Percentiles rank a stretch among this genome's conserved stretches.
These are phyloP conservation scores for Handroanthus guayacan DNA, from an alignment of 257 asterid genomes.

Conservation along the genomic window DNA sequence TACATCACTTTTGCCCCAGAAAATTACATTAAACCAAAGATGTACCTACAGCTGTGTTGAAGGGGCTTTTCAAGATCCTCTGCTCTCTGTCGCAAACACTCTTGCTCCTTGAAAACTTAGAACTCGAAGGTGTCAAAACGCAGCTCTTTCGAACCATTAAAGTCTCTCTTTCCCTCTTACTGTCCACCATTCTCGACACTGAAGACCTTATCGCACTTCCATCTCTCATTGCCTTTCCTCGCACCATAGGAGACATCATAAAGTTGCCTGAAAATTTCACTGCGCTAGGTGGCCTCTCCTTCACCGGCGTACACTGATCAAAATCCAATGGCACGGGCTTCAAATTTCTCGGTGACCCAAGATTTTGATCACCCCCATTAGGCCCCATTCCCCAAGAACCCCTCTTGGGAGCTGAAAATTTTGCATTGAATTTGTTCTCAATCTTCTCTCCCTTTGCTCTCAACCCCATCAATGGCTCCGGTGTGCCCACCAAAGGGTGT, in stretches of 20 bases:
- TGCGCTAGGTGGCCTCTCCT: slow-evolving; percentile 61
- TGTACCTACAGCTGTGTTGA: slow-evolving; percentile 91
- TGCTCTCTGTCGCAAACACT: slow-evolving; percentile 77
- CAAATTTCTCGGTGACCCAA: slow-evolving; percentile 59
- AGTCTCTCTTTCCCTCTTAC: slow-evolving; percentile 56
- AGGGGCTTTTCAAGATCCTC: slow-evolving; percentile 58
- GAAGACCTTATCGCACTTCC: slow-evolving; percentile 81
- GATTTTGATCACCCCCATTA: slow-evolving; percentile 38
- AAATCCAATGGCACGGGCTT: slow-evolving; percentile 89
- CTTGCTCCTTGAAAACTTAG: slow-evolving; percentile 71
- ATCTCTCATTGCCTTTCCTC: slow-evolving; percentile 75
- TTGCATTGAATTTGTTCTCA: slow-evolving; percentile 38
- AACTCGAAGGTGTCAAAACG: slow-evolving; percentile 49
- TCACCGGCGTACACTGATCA: slow-evolving; percentile 88
- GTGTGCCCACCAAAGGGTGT: slow-evolving; percentile 85
- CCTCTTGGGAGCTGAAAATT: slow-evolving; percentile 66
- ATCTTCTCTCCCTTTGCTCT: slow-evolving; percentile 66
- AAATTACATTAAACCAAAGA: slow-evolving; percentile 40
- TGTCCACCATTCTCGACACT: slow-evolving; percentile 63
- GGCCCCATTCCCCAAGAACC: slow-evolving; percentile 79
- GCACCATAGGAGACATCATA: slow-evolving; percentile 62
- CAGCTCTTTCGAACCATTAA: slow-evolving; percentile 78
- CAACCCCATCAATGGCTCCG: slow-evolving; percentile 89
- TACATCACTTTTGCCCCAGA: neutral
- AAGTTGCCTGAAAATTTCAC: slow-evolving; percentile 61